These are phyloP conservation scores for Agastache rugosa DNA, from an alignment of 257 asterid genomes.

Conservation along the genomic window DNA sequence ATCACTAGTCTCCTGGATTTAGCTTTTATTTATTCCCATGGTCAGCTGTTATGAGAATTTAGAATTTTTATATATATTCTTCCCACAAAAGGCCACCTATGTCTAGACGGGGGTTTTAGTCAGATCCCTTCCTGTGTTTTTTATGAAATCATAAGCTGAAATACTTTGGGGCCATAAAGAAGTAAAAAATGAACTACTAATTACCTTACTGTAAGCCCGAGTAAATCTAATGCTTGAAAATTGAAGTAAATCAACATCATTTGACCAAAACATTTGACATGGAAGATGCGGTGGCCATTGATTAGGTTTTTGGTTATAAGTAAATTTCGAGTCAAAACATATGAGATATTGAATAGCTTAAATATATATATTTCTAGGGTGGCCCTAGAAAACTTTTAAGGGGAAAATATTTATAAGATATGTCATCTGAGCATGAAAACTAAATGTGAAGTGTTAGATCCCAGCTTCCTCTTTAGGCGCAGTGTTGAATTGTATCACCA, in stretches of 20 bases:
- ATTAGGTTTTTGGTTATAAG: background rate
- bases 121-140: background rate
- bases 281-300: background rate
- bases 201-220: background rate
- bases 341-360: background rate
- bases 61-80: background rate
- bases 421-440: constrained; percentile 6
- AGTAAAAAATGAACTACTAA: background rate
- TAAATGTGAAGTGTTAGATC: background rate
- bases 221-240: background rate
- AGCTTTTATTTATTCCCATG: constrained; percentile 20
- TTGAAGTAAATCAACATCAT: background rate
- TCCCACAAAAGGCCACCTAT: background rate
- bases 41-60: constrained; percentile 25
- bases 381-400: background rate
- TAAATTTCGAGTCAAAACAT: constrained; percentile 5
- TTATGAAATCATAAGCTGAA: background rate
- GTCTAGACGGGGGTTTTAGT: background rate
- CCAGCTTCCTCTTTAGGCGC: background rate
- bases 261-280: background rate
- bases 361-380: background rate
- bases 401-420: background rate
- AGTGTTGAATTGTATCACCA: background rate
- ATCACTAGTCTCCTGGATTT: constrained; percentile 27
- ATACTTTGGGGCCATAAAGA: background rate